A percentile compares a stretch with the other conserved stretches of the same genome.
These are phyloP conservation scores for Hyphodiscus hymeniophilus DNA, from an alignment of 495 filamentous ascomycete genomes.

Conservation along the genomic window DNA sequence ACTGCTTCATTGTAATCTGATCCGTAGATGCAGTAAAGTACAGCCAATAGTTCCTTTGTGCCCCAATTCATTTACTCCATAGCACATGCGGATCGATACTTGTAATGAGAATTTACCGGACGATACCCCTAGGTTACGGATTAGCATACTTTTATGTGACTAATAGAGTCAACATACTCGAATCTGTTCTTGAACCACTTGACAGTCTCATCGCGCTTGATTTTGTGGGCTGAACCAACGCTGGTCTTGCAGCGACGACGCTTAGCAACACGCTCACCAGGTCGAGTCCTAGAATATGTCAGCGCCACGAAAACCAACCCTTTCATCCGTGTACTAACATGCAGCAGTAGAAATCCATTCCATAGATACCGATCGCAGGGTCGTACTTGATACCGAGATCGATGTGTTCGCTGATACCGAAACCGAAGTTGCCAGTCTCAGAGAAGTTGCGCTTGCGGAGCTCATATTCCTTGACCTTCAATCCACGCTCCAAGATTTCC, in stretches of 20 bases:
- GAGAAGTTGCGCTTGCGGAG: slow-evolving; percentile 98
- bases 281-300: slow-evolving; percentile 47
- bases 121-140: slow-evolving; percentile 18
- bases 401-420: slow-evolving; percentile 99
- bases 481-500: slow-evolving; percentile 99
- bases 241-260: slow-evolving; percentile 80
- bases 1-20: slow-evolving; percentile 33
- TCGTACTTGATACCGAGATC: slow-evolving; percentile 99
- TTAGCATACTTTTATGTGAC: neutral
- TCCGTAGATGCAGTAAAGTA: slow-evolving; percentile 26
- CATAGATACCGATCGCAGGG: slow-evolving; percentile 98
- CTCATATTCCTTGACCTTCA: slow-evolving; percentile 99
- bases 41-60: slow-evolving; percentile 23
- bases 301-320: neutral
- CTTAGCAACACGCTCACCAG: slow-evolving; percentile 94
- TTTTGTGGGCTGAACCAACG: slow-evolving; percentile 83
- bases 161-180: too few species aligned
- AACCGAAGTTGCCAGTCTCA: slow-evolving; percentile 99
- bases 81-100: slow-evolving; percentile 25
- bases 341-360: slow-evolving; percentile 99
- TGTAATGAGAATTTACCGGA: slow-evolving; percentile 20
- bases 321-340: slow-evolving; percentile 52
- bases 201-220: slow-evolving; percentile 87
- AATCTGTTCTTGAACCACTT: slow-evolving; percentile 80
- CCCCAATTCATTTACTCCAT: slow-evolving; percentile 27